phyloP scores from a whole-genome alignment of 768 basidiomycete species.

The Dioszegia crocea region DNA sequence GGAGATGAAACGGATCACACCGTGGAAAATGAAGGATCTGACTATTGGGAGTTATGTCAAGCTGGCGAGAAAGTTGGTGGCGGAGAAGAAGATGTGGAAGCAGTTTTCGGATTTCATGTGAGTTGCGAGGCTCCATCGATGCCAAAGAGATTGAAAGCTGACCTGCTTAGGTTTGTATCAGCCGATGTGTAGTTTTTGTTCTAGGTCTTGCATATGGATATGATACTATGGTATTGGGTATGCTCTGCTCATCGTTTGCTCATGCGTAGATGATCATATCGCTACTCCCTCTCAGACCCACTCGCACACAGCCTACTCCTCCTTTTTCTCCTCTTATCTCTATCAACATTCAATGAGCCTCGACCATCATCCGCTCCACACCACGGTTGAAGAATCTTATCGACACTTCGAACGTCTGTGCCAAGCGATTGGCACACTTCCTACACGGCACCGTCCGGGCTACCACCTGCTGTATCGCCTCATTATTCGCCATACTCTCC shows the following conservation, averaged over 20 bases:
- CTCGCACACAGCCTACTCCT: too few relatives aligned
- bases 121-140: slow-evolving; percentile 11
- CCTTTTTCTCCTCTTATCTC: too few relatives aligned
- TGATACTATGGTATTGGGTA: background rate
- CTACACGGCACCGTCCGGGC: background rate
- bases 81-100: slow-evolving; percentile 58
- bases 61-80: slow-evolving; percentile 60
- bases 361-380: too few relatives aligned
- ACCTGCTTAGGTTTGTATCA: slow-evolving; percentile 8
- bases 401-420: background rate
- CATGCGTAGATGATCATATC: too few relatives aligned
- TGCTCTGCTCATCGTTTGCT: too few relatives aligned
- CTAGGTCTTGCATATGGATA: too few relatives aligned
- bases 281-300: too few relatives aligned
- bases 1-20: slow-evolving; percentile 52
- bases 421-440: background rate
- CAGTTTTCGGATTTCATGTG: slow-evolving; percentile 72
- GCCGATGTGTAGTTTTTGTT: slow-evolving; percentile 2
- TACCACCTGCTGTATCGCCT: background rate
- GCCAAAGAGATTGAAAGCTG: background rate
- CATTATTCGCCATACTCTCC: background rate
- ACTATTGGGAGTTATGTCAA: slow-evolving; percentile 71
- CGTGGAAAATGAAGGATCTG: slow-evolving; percentile 70
- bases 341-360: too few relatives aligned
- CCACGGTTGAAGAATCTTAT: too few relatives aligned